Percentiles rank a stretch among this genome's conserved stretches.
Evolutionary conservation across 75 land plant genomes (phyloP).

Genomic region (Sequoiadendron giganteum): DNA sequence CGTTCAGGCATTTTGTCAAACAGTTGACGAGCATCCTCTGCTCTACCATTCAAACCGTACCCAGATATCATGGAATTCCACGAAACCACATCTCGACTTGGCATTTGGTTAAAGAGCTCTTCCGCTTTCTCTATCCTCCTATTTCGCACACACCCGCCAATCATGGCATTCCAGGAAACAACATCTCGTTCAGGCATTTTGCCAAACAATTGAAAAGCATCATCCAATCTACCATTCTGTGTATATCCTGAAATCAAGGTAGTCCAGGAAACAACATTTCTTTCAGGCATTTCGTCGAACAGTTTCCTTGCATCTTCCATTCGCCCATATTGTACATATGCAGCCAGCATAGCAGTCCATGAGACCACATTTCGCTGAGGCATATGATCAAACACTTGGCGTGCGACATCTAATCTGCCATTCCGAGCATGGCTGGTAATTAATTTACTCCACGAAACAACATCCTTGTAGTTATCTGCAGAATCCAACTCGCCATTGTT

Average conservation of each 20-base stretch:
- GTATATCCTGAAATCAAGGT: conserved; percentile 15
- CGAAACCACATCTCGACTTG: conserved; percentile 7
- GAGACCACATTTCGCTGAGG: conserved; percentile 5
- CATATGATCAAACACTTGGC: conserved; percentile 8
- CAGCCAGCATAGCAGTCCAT: conserved; percentile 9
- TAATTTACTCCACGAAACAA: conserved; percentile 1
- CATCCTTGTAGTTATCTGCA: background rate
- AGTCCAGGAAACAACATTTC: conserved; percentile 22
- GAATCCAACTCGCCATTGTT: background rate
- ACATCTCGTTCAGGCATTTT: conserved; percentile 14
- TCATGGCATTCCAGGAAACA: conserved; percentile 19
- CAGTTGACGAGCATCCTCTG: conserved; percentile 4
- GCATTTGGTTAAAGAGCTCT: background rate
- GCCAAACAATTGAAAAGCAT: conserved; percentile 3
- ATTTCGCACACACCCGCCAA: conserved; percentile 8
- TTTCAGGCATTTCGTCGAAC: conserved; percentile 18
- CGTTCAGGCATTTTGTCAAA: conserved; percentile 10
- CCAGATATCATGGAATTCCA: conserved; percentile 14
- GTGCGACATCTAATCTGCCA: background rate
- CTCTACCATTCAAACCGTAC: background rate
- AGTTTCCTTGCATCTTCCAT: conserved; percentile 6
- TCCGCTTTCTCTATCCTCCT: conserved; percentile 5
- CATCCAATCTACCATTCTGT: background rate
- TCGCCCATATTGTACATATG: background rate
- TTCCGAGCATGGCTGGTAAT: conserved; percentile 3